Evolutionary conservation across 306 rosid genomes (phyloP), one percentile per base, ranked within the genome.

Genomic region (Prunus mongolica): DNA sequence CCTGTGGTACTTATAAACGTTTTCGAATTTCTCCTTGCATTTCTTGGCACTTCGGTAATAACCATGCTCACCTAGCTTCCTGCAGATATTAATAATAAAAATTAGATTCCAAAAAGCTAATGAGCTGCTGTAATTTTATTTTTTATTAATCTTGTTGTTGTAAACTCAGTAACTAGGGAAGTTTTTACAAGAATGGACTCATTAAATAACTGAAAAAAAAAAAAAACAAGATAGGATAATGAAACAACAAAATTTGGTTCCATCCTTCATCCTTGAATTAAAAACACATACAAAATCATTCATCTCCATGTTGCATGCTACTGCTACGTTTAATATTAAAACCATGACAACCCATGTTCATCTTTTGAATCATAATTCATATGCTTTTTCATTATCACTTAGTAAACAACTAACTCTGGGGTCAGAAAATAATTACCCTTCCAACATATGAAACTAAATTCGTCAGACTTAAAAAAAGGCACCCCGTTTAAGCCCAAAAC

Each of bases 1-100:
- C 65, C 85, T 89, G 86, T 95, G 97, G 81, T 95, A 95, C 80
- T 95, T 95, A 82, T 89, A 92, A 24, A 95, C 96, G 60, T 95
- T 95, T 88, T 95, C 99, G 57, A 95, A 95, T 82, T 95, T 95
- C 83, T 95, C 99, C 72, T 85, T 95, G 88, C 99, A 95, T 80
- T 95, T 95, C 86, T 92, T 95, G 58, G 97, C 88, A 65, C 90
- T 95, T 86, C 97, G 65, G 11, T 87, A 72, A 73, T 89, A 95
- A 7, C 99, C 97, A 79, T 85, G 84, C 71, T 78, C 91, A 27
- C 73, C 89, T 55, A 95, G 87, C 84, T 95, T 90, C 88, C 99
- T 95, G 86, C 47, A 60, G 6, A 19, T 25, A 55, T 6, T 34
- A 14, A 14, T 34, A 12, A 12, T 30, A 28, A 16, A 18, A n/a